Evolutionary conservation across 768 basidiomycete genomes (phyloP), one percentile per base, ranked within the genome.

Genomic region (Russula virescens): DNA sequence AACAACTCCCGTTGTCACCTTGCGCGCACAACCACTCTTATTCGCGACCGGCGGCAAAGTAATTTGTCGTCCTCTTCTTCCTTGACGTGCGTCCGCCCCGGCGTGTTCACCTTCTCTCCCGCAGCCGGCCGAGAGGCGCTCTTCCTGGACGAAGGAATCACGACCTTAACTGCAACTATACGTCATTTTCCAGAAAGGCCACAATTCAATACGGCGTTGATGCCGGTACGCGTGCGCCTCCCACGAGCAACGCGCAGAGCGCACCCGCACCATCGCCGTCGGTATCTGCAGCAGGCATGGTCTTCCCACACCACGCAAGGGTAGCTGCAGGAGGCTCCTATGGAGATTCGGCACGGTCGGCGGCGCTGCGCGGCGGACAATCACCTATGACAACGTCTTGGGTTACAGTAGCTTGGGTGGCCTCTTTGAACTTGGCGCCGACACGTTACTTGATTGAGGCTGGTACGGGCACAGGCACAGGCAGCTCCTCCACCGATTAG

Each of bases 91-190:
- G 23, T 5, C 8, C 14, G 40, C 57, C 73, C 73, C 7, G 74
- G 74, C 16, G 74, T 75, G 66, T 75, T 75, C 69, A 73, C 74
- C 67, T 75, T 75, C 54, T 71, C 70, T 3, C 42, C 42, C 38
- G 34, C 66, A 8, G 48, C 31, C 18, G 35, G 26, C 5, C 40
- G 47, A 11, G 26, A 47, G 21, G 31, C 48, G 21, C 21, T 56
- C 55, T 52, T 64, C 40, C n/a, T 61, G 2, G 45, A 34, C 21
- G 68, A 28, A 13, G 65, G 42, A 19, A 38, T 38, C 13, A 38
- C 53, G 19, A 18, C 35, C 16, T 19, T 42, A 14, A 31, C 51
- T 2, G 51, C 45, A 21, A 49, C 42, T 19, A 18, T 55, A 28
- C 63, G 63, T 13, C 55, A 38, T 23, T 65, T 65, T 6, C 31